Evolutionary conservation across 352 stramenopile species (phyloP), one percentile per base, ranked within the genome.

Genomic region (Elongisporangium undulatum): DNA sequence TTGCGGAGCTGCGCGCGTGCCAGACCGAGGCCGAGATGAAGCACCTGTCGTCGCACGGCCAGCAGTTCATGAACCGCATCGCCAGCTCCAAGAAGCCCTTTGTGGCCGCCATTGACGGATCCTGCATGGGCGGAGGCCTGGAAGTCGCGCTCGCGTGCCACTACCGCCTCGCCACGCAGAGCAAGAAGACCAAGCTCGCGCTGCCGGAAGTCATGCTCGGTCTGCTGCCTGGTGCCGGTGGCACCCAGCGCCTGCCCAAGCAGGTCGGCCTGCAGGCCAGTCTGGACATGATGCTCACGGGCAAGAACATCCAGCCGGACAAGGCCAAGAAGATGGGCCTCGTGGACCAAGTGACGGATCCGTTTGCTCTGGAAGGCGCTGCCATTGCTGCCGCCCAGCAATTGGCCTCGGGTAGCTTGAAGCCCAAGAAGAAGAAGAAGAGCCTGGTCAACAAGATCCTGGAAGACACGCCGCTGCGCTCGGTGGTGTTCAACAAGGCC

Each of bases 311-410:
- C 53, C 85, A 87, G 51, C 83, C 96, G 0, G 89, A 97, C 74
- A 97, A 98, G 69, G 97, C 97, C 6, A 97, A 98, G 67, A 98
- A 98, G 68, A 97, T 99, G 83, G 97, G 97, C 6, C 80, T 99
- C 19, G 97, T 99, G 5, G 94, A 99, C 77, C 74, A 98, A 61
- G 94, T 98, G 15, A 89, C 96, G 1, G 92, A 98, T 62, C 74
- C 81, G 26, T 85, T 75, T 60, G 90, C 92, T 0, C 81, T 99
- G 8, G 94, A 99, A 67, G 70, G 69, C 53, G 91, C 97, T 16
- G 96, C 96, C 0, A 93, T 99, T 59, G 63, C 82, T 22, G 89
- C 83, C 20, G 96, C 96, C 3, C 66, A 92, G 58, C 87, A 96
- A 56, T 69, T 99, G 20, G 94, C 91, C 13, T 79, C 82, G 26